Base-by-base conservation (phyloP, 2,329 filamentous ascomycete species). In the Ambrosiella cleistominuta region DNA sequence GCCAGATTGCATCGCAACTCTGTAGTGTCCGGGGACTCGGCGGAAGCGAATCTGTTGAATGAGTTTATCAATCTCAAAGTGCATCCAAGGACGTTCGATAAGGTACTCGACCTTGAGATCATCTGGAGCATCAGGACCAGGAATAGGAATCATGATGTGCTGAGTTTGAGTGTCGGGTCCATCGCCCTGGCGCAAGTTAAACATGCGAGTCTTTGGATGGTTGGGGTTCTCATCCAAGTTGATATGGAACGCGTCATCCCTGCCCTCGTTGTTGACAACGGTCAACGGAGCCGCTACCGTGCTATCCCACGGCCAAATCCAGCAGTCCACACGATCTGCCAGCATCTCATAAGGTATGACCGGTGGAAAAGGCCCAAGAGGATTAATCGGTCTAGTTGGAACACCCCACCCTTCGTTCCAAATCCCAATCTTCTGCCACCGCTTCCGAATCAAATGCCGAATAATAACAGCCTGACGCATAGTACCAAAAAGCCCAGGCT, bases 321-420 rank as follows among this genome's bases (percentile, higher is more conserved):
- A 60, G 17, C 35, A 36, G n/a, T 44, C 37, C 11, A 52, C 35
- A 42, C 57, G 42, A 17, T 58, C 39, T 12, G 38, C 47, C 8
- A n/a, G 15, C 8, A 45, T 38, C 9, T 52, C 45, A 5, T 35
- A n/a, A 9, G 12, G 8, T 15, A 38, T 15, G 9, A 50, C 13
- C 42, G 8, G 13, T 13, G 15, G 2, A 19, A 13, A 27, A 27
- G 17, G 49, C 3, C 13, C 17, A 51, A 13, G 15, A 51, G 49
- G 49, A 49, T 59, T 44, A 40, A 35, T 50, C 8, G 44, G 53
- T 11, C 53, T 13, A 19, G 54, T 27, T 27, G 27, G 56, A 15
- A 57, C 53, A 50, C 59, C 59, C 59, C 59, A 61, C 6, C 12
- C 9, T 11, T 36, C 44, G 45, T 61, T 56, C 59, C 59, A 61